Base-by-base conservation (phyloP, 2,329 filamentous ascomycete genomes). In the Apiospora kogelbergensis region DNA sequence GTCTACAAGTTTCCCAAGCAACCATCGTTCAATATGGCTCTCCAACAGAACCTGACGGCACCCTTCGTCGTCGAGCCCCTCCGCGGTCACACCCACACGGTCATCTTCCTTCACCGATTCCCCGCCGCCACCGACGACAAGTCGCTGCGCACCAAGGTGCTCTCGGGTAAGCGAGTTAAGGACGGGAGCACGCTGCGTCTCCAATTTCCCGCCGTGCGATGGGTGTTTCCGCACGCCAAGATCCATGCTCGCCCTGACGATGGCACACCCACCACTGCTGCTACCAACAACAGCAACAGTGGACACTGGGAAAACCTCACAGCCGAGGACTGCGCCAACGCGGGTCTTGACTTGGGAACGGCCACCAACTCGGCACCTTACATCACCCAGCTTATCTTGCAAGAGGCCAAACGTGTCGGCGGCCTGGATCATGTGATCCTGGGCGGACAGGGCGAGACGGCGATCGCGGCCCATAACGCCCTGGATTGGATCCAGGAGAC, bases 71-170 rank as follows among this genome's bases (percentile, higher is more conserved):
- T 73, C 33, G 66, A 70, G 15, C 66, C 73, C 13, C 53, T 66
- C 15, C 22, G 1, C 17, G 4, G n/a, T 44, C 73, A 73, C 66
- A 70, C 71, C 15, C 71, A 73, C 42, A 74, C 73, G 3, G 71
- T 74, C 3, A 68, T 74, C 24, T 74, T 74, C 67, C 69, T 74
- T 7, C 73, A 73, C 67, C 67, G 68, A 2, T 70, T 72, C 53
- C 66, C 72, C 13, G 48, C 65, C 3, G 53, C 65, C 4, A 71
- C 68, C 30, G 68, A 69, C 2, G 69, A 70, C 20, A 60, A 70
- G 4, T 67, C 71, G 33, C 40, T 74, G 3, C 66, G 17, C 57
- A 5, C 15, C 67, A 74, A 73, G 37, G 65, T 72, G 13, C 68
- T 73, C 26, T 68, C 72, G 0, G 26, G 33, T 7, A 74, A 73